Conservation (phyloP, 352 stramenopile species). For the Phytophthora kernoviae region DNA sequence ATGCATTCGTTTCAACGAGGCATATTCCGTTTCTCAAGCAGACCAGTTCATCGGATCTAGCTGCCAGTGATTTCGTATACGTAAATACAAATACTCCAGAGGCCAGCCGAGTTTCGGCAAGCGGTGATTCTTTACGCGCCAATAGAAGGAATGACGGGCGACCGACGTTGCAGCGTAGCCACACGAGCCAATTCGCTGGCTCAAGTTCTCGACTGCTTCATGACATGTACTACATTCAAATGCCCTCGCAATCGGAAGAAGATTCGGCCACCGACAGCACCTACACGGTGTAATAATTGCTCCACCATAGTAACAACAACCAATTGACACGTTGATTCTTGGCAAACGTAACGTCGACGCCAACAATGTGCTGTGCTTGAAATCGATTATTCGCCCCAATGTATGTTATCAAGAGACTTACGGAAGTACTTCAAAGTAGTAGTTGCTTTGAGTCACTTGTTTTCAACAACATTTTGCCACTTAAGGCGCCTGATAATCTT, state of each 20-base stretch:
- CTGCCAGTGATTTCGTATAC: slow-evolving; percentile 15
- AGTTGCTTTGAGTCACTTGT: too few species aligned
- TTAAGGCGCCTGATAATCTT: too few species aligned
- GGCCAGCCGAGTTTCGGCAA: slow-evolving; percentile 1
- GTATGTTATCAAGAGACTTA: too few species aligned
- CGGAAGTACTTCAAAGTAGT: too few species aligned
- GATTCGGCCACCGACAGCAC: background rate
- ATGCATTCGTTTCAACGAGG: slow-evolving; percentile 6
- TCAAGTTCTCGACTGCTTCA: slow-evolving; percentile 21
- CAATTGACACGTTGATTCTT: background rate
- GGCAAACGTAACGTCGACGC: background rate
- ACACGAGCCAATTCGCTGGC: slow-evolving; percentile 10
- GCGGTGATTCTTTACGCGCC: background rate
- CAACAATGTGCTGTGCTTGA: too few species aligned
- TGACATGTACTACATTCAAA: slow-evolving; percentile 21
- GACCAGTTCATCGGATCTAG: slow-evolving; percentile 12
- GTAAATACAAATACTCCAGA: slow-evolving; percentile 5
- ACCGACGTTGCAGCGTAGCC: slow-evolving; percentile 18
- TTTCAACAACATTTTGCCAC: too few species aligned
- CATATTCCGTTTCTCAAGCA: slow-evolving; percentile 11
- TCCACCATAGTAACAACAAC: background rate
- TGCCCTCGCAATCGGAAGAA: slow-evolving; percentile 9
- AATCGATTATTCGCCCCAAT: too few species aligned
- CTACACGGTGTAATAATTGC: background rate
- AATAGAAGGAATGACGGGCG: slow-evolving; percentile 2